phyloP scores from a whole-genome alignment of 768 basidiomycete genomes.

The Boletus fagicola region DNA sequence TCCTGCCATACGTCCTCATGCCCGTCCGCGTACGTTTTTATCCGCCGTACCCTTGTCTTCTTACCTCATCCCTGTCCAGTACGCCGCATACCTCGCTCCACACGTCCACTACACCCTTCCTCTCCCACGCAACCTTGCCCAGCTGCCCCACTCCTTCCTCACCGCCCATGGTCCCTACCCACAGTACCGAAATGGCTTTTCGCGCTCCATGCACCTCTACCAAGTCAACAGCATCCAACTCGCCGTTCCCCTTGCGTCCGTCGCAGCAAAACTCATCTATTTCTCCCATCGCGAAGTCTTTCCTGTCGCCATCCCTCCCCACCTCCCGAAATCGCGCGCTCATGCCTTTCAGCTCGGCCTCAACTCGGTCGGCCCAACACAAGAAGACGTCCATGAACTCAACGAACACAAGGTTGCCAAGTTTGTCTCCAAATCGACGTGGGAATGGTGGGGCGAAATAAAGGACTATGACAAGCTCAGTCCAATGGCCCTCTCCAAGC shows the following conservation, averaged over 20 bases:
- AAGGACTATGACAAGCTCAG: conserved; percentile 19
- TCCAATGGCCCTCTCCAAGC: conserved; percentile 26
- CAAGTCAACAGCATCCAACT: conserved; percentile 29
- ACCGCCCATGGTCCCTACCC: conserved; percentile 49
- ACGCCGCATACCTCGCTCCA: conserved; percentile 57
- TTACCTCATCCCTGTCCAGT: conserved; percentile 44
- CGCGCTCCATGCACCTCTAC: conserved; percentile 32
- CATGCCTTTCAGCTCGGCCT: conserved; percentile 28
- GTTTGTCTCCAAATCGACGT: conserved; percentile 15
- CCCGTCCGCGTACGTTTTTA: too few species aligned
- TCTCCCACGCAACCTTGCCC: conserved; percentile 25
- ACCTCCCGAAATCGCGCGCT: conserved; percentile 33
- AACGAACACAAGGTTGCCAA: conserved; percentile 44
- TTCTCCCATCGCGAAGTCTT: conserved; percentile 54
- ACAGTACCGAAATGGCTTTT: conserved; percentile 39
- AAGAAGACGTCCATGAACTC: conserved; percentile 59
- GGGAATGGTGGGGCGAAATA: conserved; percentile 27
- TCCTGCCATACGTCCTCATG: too few species aligned
- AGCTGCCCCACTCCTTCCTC: conserved; percentile 29
- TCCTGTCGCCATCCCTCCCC: conserved; percentile 42
- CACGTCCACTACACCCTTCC: conserved; percentile 61
- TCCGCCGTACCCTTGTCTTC: too few species aligned
- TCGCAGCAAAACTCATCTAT: conserved; percentile 63
- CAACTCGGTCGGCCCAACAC: conserved; percentile 42
- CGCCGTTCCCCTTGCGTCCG: conserved; percentile 45